Base-by-base conservation (phyloP, 2,329 filamentous ascomycete species). In the Elsinoe australis region DNA sequence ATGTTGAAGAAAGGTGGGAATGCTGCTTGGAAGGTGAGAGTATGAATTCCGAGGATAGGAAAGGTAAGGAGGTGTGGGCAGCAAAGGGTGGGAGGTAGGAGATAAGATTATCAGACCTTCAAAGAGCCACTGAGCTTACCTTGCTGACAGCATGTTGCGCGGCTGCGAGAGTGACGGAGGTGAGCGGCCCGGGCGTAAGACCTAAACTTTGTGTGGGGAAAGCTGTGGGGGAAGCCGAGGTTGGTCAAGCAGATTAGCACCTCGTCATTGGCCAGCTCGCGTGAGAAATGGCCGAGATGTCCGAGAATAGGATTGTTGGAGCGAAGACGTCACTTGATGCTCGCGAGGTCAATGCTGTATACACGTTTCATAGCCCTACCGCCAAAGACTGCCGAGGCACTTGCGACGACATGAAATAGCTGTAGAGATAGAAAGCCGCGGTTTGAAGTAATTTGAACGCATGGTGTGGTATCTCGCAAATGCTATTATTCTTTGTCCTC, bases 201-300 rank as follows among this genome's bases (percentile, higher is more conserved):
- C n/a, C n/a, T n/a, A n/a, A n/a, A n/a, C n/a, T n/a, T n/a, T n/a
- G n/a, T n/a, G n/a, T n/a, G n/a, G n/a, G n/a, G n/a, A 24, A 24
- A 29, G 4, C 10, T 32, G 39, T 44, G 39, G 39, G 39, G 39
- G 19, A 31, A 44, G 39, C 39, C 28, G 39, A 31, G 39, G 39
- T 31, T 5, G 35, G n/a, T n/a, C 5, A 19, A 8, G 18, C 15
- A 8, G n/a, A 35, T 35, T 35, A 4, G 9, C 5, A 5, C 5
- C 8, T 4, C 32, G 14, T 35, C 3, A 35, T 35, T 17, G 32
- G 32, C 14, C 10, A 18, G 7, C 14, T 35, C 19, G 4, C 7
- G 32, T 4, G n/a, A n/a, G n/a, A n/a, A n/a, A n/a, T n/a, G n/a
- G n/a, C 32, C 32, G 32, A 35, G 19, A 35, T 35, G 32, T 35